Percentiles rank a stretch among this genome's conserved stretches.
Evolutionary conservation across 257 asterid genomes (phyloP).

Genomic region (Solanum appendiculatum): DNA sequence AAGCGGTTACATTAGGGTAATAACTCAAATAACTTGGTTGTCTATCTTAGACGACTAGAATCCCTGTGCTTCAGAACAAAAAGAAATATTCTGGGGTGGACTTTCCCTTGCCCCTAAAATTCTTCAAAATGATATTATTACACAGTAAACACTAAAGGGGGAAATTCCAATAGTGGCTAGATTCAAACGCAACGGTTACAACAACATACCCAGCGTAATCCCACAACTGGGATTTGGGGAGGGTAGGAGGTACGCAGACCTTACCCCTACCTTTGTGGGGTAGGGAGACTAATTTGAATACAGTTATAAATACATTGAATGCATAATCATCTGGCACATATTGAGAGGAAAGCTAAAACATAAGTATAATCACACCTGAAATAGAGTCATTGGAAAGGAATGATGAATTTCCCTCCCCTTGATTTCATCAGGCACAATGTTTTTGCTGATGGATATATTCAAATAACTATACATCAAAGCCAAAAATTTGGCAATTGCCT

Average conservation of each 20-base stretch:
- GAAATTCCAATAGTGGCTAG: not conserved
- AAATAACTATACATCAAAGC: slow-evolving; percentile 66
- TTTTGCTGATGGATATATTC: slow-evolving; percentile 57
- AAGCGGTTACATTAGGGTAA: not conserved
- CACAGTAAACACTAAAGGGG: not conserved
- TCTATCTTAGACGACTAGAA: not conserved
- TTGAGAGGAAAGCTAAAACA: not conserved
- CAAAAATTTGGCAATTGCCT: slow-evolving; percentile 87
- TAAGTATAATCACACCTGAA: slow-evolving; percentile 45
- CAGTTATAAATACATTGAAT: not conserved
- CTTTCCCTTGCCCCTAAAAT: not conserved
- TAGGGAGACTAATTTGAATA: not conserved
- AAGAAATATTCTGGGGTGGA: not conserved
- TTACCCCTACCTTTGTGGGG: not conserved
- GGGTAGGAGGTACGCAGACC: not conserved
- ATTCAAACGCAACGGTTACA: not conserved
- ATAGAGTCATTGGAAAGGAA: slow-evolving; percentile 83
- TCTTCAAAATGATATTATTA: not conserved
- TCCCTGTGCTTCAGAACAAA: not conserved
- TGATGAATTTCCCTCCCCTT: slow-evolving; percentile 91
- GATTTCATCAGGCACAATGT: slow-evolving; percentile 73
- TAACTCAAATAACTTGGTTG: not conserved
- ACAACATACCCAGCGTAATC: not conserved
- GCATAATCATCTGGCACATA: not conserved
- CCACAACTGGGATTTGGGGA: not conserved